Conservation (phyloP, 306 rosid genomes). For the Cicer cuneatum region DNA sequence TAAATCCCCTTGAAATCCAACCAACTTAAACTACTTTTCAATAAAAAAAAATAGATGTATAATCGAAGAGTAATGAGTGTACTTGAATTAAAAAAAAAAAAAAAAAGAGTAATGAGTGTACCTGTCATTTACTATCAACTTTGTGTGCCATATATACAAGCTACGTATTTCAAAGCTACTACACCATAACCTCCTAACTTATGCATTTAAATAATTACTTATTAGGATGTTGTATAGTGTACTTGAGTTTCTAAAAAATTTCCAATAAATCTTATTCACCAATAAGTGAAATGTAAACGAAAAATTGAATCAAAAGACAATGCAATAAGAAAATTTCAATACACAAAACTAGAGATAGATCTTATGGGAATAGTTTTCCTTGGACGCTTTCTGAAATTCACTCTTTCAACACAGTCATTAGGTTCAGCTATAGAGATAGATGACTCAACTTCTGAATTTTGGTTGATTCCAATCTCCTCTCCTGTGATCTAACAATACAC, state of each 20-base stretch:
- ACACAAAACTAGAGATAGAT: constrained; percentile 48
- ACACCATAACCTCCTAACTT: constrained; percentile 47
- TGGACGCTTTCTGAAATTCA: constrained; percentile 68
- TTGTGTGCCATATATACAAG: constrained; percentile 32
- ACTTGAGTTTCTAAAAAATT: constrained; percentile 3
- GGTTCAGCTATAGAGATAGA: constrained; percentile 65
- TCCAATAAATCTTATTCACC: constrained; percentile 19
- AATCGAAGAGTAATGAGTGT: constrained; percentile 25
- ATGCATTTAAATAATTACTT: constrained; percentile 39
- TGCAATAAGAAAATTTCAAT: constrained; percentile 1
- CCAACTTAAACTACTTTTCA: no score
- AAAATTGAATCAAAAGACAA: constrained; percentile 12
- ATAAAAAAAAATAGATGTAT: no score
- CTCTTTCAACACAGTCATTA: constrained; percentile 56
- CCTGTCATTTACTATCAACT: constrained; percentile 26
- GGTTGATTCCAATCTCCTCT: constrained; percentile 18
- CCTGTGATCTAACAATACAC: constrained; percentile 45
- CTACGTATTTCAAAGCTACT: constrained; percentile 32
- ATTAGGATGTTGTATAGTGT: constrained; percentile 29
- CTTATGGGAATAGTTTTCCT: constrained; percentile 74
- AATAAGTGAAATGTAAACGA: neutral
- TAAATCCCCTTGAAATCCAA: no score
- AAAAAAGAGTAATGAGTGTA: no score
- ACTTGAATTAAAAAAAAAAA: neutral
- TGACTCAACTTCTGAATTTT: constrained; percentile 60